Percentiles rank a stretch among this genome's conserved stretches.
phyloP scores from a whole-genome alignment of 2,329 filamentous ascomycete genomes.

The Cryphonectria carpinicola region DNA sequence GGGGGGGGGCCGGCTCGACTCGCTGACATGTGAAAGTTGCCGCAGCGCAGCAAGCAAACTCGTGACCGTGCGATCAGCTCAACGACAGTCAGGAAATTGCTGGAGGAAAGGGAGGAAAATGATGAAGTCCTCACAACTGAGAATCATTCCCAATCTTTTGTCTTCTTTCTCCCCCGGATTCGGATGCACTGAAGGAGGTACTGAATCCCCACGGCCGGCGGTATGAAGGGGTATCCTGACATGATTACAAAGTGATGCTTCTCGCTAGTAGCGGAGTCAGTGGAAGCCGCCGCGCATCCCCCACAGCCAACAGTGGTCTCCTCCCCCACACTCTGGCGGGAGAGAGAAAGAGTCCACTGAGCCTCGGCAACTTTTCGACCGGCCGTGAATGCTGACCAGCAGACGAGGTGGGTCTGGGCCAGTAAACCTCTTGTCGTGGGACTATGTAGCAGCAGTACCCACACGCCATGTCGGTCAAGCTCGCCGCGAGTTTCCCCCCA shows the following conservation, averaged over 20 bases:
- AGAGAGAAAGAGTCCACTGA: neutral
- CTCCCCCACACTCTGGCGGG: conserved; percentile 10
- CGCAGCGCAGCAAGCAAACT: conserved; percentile 2
- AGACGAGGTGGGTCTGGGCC: neutral
- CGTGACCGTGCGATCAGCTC: conserved; percentile 16
- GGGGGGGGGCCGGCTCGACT: neutral
- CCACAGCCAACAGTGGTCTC: neutral
- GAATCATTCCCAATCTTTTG: neutral
- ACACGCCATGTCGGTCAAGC: conserved; percentile 18
- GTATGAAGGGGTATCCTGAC: neutral
- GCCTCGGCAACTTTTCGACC: conserved; percentile 26
- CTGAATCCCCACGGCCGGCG: neutral
- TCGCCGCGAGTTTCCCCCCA: conserved; percentile 26
- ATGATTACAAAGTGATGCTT: neutral
- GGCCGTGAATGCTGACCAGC: neutral
- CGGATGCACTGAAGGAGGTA: neutral
- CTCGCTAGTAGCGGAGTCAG: conserved; percentile 4
- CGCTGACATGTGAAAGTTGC: conserved; percentile 27
- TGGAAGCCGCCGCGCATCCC: neutral
- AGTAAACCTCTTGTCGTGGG: neutral
- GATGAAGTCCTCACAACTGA: neutral
- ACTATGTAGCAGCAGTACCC: neutral
- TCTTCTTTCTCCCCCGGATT: conserved; percentile 5
- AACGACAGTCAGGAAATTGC: neutral
- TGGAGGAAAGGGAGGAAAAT: neutral